Conservation (phyloP, 768 basidiomycete genomes). For the Imleria badia region DNA sequence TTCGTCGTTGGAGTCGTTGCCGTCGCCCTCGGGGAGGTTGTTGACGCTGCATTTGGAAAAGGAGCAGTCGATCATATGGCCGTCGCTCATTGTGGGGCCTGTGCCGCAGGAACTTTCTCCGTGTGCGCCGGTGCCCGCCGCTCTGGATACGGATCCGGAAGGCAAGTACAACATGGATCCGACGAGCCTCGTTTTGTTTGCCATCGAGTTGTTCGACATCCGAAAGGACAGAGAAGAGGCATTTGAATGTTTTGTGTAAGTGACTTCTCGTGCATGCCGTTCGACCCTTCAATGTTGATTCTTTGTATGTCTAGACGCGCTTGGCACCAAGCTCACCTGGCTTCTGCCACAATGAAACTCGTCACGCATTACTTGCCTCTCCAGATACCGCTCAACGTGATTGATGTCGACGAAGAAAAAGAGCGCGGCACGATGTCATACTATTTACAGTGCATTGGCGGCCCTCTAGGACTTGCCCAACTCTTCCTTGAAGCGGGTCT, state of each 20-base stretch:
- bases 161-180: constrained; percentile 83
- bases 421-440: constrained; percentile 56
- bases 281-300: constrained; percentile 1
- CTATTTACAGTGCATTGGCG: constrained; percentile 66
- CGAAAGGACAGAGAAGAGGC: constrained; percentile 73
- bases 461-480: constrained; percentile 63
- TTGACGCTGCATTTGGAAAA: constrained; percentile 82
- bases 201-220: constrained; percentile 71
- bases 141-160: constrained; percentile 51
- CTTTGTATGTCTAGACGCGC: constrained; percentile 53
- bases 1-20: constrained; percentile 74
- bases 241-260: constrained; percentile 80
- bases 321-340: constrained; percentile 75
- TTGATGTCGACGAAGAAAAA: constrained; percentile 37
- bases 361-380: constrained; percentile 71
- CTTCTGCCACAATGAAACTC: constrained; percentile 75
- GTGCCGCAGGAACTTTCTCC: constrained; percentile 63
- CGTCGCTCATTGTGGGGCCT: constrained; percentile 72
- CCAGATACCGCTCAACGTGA: constrained; percentile 40
- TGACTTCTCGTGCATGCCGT: constrained; percentile 6
- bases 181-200: constrained; percentile 73
- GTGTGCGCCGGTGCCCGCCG: constrained; percentile 47
- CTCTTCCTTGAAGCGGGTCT: constrained; percentile 79
- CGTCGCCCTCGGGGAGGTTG: constrained; percentile 60
- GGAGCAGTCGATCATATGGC: constrained; percentile 78